Base-by-base conservation (phyloP, 331 rosid species). In the Telfairia occidentalis region DNA sequence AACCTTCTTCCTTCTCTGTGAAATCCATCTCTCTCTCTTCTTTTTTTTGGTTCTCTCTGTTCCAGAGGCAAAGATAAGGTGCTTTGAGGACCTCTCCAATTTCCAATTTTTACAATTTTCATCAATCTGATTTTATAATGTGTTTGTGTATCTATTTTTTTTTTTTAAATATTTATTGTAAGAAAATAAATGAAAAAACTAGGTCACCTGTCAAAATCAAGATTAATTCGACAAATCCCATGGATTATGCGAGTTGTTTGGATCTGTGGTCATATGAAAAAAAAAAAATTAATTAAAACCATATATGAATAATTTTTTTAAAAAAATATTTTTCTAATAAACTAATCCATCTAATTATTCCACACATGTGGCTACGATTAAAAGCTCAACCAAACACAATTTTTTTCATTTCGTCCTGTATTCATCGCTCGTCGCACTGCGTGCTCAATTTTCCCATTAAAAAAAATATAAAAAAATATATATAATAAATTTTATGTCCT, bases 1-100 rank as follows among this genome's bases (percentile, higher is more conserved):
- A 80, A 69, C 65, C 58, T 66, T 81, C 88, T 76, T 88, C 85
- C 58, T 67, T 79, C 73, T 82, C 82, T 1, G 81, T 81, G 70
- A 86, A 88, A 71, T 11, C 80, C 92, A 88, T 79, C 0, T 37
- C 81, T 61, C 29, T 43, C 28, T 63, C 70, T 63, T 35, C 18
- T 64, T 34, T 46, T 63, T 7, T 0, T 32, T 26, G 16, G 10
- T 26, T 58, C 21, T 58, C 65, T 58, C 38, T 58, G 38, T 59
- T 12, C 8, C 5, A 9, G 3, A 34, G n/a, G 35, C 2, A 37
- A 64, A 28, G 49, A 64, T 64, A 64, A 64, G 71, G 48, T 19
- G 71, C 30, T 7, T 37, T 64, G 7, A 28, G 71, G 3, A 35
- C 28, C 28, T 34, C 70, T 34, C 6, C 9, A 34, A 61, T 34